Evolutionary conservation across 768 basidiomycete genomes (phyloP), one percentile per base, ranked within the genome.

Genomic region (Lactarius tabidus): DNA sequence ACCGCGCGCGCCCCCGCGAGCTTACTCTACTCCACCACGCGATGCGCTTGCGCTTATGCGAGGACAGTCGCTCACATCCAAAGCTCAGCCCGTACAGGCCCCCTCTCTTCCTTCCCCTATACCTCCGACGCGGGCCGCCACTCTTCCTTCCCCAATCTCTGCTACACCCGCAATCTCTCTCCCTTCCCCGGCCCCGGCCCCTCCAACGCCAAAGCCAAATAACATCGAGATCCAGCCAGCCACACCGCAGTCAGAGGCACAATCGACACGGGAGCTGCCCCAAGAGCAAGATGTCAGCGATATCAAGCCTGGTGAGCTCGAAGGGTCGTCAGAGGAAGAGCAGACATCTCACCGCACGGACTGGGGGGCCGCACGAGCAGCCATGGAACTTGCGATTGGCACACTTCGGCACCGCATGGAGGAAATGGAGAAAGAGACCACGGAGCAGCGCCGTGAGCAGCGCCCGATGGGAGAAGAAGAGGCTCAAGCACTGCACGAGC

Each of bases 31-130:
- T 9, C 59, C 65, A 6, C 61, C 60, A 53, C 67, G 65, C 26
- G 65, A 67, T 17, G 56, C 65, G 8, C 67, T 68, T 15, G 60
- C 67, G 15, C 57, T 68, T 12, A 62, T 59, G 67, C 65, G 67
- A 36, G 60, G 66, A 29, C 67, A 68, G 57, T 53, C 65, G 20
- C 65, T 66, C 51, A 57, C 51, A 9, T 57, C 57, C 33, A 58
- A 62, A 51, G 39, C 65, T 35, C 51, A 33, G 8, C 60, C 65
- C 23, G 17, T 26, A 28, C 20, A 61, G 2, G 52, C 61, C 2
- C 14, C 56, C 6, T 31, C 65, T 35, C 31, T 43, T 36, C 39
- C 38, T 5, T 36, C 60, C n/a, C 41, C 52, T 20, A 15, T 26
- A 17, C 55, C 17, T 17, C 33, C 56, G 41, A 35, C 15, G 8